phyloP scores from a whole-genome alignment of 768 basidiomycete species.

The Suillus subluteus region DNA sequence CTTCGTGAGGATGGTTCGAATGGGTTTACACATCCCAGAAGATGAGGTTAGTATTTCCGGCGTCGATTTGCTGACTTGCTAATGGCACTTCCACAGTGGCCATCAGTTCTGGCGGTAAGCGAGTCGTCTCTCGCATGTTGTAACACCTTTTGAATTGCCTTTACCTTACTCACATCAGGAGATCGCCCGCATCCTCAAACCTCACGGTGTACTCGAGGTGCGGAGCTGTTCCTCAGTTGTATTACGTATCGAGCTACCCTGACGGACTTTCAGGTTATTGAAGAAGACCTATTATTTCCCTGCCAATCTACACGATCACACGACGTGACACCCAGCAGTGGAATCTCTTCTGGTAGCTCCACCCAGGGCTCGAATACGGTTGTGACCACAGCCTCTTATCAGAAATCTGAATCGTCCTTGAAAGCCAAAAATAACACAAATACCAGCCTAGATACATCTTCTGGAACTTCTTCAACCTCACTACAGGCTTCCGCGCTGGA shows the following conservation, averaged over 20 bases:
- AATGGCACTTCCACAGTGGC: slow-evolving; percentile 52
- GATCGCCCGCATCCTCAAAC: slow-evolving; percentile 64
- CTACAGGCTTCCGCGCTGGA: slow-evolving; percentile 23
- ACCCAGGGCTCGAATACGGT: slow-evolving; percentile 33
- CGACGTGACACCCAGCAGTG: slow-evolving; percentile 10
- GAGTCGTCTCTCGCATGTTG: slow-evolving; percentile 15
- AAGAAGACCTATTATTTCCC: slow-evolving; percentile 77
- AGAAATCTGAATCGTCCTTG: slow-evolving; percentile 29
- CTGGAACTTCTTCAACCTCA: slow-evolving; percentile 23
- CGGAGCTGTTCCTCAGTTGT: slow-evolving; percentile 17
- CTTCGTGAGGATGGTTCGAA: slow-evolving; percentile 63
- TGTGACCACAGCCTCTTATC: slow-evolving; percentile 22
- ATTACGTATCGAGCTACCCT: slow-evolving; percentile 14
- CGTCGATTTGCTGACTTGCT: slow-evolving; percentile 15
- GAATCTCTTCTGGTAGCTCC: slow-evolving; percentile 26
- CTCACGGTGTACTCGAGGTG: slow-evolving; percentile 68
- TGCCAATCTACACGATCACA: slow-evolving; percentile 31
- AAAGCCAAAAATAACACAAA: slow-evolving; percentile 15
- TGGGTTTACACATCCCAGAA: slow-evolving; percentile 73
- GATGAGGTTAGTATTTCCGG: slow-evolving; percentile 53
- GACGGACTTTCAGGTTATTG: slow-evolving; percentile 55
- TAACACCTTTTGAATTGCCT: slow-evolving; percentile 21
- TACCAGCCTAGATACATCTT: slow-evolving; percentile 16
- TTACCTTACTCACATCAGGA: slow-evolving; percentile 47
- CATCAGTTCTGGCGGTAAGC: slow-evolving; percentile 62